Percentiles rank a stretch among this genome's conserved stretches.
Evolutionary conservation across 257 asterid genomes (phyloP).

Genomic region (Mentha longifolia): DNA sequence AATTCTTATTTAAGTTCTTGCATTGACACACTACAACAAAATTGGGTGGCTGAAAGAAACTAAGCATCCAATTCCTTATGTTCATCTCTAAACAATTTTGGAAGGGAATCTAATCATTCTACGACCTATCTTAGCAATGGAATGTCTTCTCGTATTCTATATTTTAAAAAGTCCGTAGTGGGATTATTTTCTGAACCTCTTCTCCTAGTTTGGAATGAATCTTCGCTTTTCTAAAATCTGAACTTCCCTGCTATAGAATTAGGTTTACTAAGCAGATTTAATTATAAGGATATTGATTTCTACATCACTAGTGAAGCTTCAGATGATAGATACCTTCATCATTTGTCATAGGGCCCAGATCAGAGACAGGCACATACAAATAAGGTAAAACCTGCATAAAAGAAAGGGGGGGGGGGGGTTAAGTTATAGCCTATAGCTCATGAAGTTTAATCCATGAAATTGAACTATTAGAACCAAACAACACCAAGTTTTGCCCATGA

Average conservation of each 20-base stretch:
- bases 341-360: conserved; percentile 52
- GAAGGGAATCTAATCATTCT: too few relatives aligned
- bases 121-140: too few relatives aligned
- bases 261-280: background rate
- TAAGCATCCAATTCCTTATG: background rate
- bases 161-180: background rate
- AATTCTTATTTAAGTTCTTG: background rate
- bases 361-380: conserved; percentile 73
- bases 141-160: background rate
- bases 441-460: conserved; percentile 25
- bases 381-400: conserved; percentile 80
- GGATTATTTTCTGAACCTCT: background rate
- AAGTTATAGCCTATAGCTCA: conserved; percentile 15
- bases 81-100: background rate
- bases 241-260: background rate
- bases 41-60: background rate
- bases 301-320: conserved; percentile 20
- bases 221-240: background rate
- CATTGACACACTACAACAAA: background rate
- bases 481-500: background rate
- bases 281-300: conserved; percentile 25
- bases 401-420: conserved; percentile 13
- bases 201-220: background rate
- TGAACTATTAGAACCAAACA: conserved; percentile 6
- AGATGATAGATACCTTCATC: conserved; percentile 59